Percentiles rank a stretch among this genome's conserved stretches.
Evolutionary conservation across 2,329 filamentous ascomycete genomes (phyloP).

Genomic region (Daldinia eschscholtzii): DNA sequence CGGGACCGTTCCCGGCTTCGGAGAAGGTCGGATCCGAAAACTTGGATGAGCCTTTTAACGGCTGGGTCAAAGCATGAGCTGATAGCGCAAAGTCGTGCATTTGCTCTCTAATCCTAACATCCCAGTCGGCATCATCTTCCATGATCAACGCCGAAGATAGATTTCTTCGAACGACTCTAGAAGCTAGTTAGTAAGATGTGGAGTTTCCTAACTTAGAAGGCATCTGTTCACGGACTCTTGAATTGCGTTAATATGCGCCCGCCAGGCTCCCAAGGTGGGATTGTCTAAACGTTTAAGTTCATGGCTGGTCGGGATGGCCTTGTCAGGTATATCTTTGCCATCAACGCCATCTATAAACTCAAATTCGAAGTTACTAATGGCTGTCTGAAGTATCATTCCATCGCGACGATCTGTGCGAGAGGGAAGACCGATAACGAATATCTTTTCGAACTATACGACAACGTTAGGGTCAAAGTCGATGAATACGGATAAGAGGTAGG

Average conservation of each 20-base stretch:
- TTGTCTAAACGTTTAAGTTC: conserved; percentile 51
- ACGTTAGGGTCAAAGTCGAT: neutral
- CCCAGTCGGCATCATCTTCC: conserved; percentile 65
- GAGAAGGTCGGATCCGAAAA: conserved; percentile 50
- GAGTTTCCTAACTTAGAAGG: neutral
- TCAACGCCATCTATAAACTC: conserved; percentile 62
- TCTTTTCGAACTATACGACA: conserved; percentile 61
- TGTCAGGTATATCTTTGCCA: conserved; percentile 56
- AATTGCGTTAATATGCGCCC: conserved; percentile 57
- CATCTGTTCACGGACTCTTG: conserved; percentile 47
- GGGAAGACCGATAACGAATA: conserved; percentile 64
- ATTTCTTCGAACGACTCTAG: conserved; percentile 60
- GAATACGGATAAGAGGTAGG: neutral
- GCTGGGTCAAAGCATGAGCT: conserved; percentile 41
- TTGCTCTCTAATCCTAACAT: conserved; percentile 58
- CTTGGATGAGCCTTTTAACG: conserved; percentile 41
- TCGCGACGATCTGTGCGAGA: conserved; percentile 65
- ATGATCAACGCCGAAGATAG: conserved; percentile 59
- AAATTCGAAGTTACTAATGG: conserved; percentile 59
- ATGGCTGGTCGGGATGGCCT: conserved; percentile 53
- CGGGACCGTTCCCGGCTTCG: conserved; percentile 48
- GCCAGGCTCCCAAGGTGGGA: conserved; percentile 54
- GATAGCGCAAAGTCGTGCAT: conserved; percentile 51
- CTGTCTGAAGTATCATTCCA: conserved; percentile 61
- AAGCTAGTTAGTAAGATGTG: conserved; percentile 15